Percentiles rank a stretch among this genome's conserved stretches.
phyloP scores from a whole-genome alignment of 805 yeast genomes.

The Scheffersomyces ergatensis region DNA sequence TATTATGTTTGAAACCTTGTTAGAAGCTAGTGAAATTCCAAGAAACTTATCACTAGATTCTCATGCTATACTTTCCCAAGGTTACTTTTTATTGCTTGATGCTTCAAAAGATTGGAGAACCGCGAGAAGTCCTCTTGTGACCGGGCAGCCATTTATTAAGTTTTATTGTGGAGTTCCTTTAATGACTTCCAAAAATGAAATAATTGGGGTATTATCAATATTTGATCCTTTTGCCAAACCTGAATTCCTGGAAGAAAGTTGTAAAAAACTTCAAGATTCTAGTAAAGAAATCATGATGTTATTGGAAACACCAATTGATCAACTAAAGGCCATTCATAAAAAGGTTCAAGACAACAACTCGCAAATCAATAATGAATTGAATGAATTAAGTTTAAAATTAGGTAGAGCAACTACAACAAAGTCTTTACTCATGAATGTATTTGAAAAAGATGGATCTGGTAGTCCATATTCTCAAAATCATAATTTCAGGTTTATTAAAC shows the following conservation, averaged over 20 bases:
- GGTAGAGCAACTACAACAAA: slow-evolving; percentile 57
- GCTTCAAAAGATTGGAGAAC: slow-evolving; percentile 74
- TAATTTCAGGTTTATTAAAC: slow-evolving; percentile 40
- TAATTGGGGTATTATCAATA: slow-evolving; percentile 58
- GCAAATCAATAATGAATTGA: slow-evolving; percentile 20
- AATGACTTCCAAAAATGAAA: slow-evolving; percentile 31
- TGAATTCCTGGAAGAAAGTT: slow-evolving; percentile 30
- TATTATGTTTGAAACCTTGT: slow-evolving; percentile 47
- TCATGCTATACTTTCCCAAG: slow-evolving; percentile 62
- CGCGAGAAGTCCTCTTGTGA: slow-evolving; percentile 58
- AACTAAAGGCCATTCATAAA: slow-evolving; percentile 6
- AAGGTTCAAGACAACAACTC: slow-evolving; percentile 8
- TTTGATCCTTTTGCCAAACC: slow-evolving; percentile 48
- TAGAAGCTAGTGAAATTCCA: slow-evolving; percentile 50
- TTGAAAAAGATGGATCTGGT: slow-evolving; percentile 66
- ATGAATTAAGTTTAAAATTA: slow-evolving; percentile 32
- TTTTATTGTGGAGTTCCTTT: slow-evolving; percentile 70
- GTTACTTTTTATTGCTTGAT: slow-evolving; percentile 53
- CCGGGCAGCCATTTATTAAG: slow-evolving; percentile 54
- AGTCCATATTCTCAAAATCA: slow-evolving; percentile 53
- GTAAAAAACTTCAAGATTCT: slow-evolving; percentile 32
- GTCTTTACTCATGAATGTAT: slow-evolving; percentile 36
- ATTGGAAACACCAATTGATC: slow-evolving; percentile 32
- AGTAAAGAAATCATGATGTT: slow-evolving; percentile 43
- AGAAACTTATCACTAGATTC: slow-evolving; percentile 62